A percentile compares a stretch with the other conserved stretches of the same genome.
Evolutionary conservation across 2,329 filamentous ascomycete genomes (phyloP).

Genomic region (Trichoderma endophyticum): DNA sequence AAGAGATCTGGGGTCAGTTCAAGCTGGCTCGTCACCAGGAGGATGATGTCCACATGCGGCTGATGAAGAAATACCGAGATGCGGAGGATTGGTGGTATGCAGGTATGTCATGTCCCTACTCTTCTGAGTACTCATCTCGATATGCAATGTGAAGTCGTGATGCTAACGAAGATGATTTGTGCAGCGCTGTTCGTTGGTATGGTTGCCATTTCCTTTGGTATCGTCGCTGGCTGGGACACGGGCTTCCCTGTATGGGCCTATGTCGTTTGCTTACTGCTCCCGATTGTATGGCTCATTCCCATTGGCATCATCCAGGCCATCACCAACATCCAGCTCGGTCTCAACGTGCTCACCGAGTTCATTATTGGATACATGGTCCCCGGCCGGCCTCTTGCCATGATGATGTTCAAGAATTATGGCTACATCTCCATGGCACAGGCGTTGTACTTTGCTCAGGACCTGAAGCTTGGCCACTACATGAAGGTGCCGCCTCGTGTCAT

Average conservation of each 20-base stretch:
- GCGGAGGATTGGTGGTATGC: conserved; percentile 60
- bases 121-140: background rate
- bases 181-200: conserved; percentile 49
- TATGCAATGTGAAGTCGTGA: background rate
- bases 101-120: conserved; percentile 40
- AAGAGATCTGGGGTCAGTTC: conserved; percentile 54
- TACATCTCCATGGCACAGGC: conserved; percentile 67
- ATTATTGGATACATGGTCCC: conserved; percentile 72
- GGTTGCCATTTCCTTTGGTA: conserved; percentile 53
- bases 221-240: conserved; percentile 54
- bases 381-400: conserved; percentile 67
- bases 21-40: conserved; percentile 54
- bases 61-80: conserved; percentile 61
- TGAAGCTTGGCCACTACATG: conserved; percentile 70
- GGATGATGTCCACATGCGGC: conserved; percentile 57
- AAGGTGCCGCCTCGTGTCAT: conserved; percentile 60
- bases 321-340: conserved; percentile 60
- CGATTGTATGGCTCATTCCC: conserved; percentile 57
- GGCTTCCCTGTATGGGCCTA: conserved; percentile 58
- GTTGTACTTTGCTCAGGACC: conserved; percentile 61
- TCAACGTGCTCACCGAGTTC: conserved; percentile 72
- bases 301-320: conserved; percentile 61
- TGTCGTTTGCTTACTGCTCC: conserved; percentile 55
- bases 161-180: conserved; percentile 1
- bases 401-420: conserved; percentile 75